Evolutionary conservation across 148 eudicot species (phyloP).

Genomic region (Camellia japonica): DNA sequence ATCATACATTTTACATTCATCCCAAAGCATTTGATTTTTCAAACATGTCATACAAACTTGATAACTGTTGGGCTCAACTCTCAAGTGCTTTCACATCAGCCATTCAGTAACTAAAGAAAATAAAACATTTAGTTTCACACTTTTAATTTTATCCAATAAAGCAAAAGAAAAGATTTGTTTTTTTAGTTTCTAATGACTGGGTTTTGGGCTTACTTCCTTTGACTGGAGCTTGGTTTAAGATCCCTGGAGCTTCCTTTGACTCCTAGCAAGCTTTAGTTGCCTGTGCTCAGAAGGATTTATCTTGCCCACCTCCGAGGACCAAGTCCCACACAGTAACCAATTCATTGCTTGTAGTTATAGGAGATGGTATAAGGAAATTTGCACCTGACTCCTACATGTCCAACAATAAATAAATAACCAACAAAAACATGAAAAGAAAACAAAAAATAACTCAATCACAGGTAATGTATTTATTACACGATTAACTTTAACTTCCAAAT

Average conservation of each 20-base stretch:
- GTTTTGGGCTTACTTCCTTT: conserved; percentile 74
- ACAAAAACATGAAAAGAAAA: not conserved
- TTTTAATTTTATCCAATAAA: not conserved
- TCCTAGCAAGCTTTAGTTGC: conserved; percentile 90
- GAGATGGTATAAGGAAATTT: conserved; percentile 78
- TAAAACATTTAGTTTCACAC: not conserved
- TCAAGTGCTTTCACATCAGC: not conserved
- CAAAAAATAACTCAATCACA: too few relatives aligned
- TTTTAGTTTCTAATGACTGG: not conserved
- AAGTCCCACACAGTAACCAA: conserved; percentile 86
- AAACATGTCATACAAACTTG: not conserved
- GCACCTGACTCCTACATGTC: conserved; percentile 83
- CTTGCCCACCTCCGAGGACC: conserved; percentile 73
- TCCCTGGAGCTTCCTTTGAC: conserved; percentile 89
- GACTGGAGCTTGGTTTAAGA: conserved; percentile 87
- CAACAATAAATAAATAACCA: not conserved
- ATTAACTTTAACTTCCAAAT: not conserved
- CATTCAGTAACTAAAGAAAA: not conserved
- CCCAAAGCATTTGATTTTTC: not conserved
- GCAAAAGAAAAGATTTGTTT: not conserved
- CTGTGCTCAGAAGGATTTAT: conserved; percentile 96
- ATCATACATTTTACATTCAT: not conserved
- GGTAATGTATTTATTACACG: not conserved
- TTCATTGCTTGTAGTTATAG: conserved; percentile 82
- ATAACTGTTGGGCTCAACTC: not conserved